phyloP scores from a whole-genome alignment of 129 eudicot genomes.

The Tagetes erecta region DNA sequence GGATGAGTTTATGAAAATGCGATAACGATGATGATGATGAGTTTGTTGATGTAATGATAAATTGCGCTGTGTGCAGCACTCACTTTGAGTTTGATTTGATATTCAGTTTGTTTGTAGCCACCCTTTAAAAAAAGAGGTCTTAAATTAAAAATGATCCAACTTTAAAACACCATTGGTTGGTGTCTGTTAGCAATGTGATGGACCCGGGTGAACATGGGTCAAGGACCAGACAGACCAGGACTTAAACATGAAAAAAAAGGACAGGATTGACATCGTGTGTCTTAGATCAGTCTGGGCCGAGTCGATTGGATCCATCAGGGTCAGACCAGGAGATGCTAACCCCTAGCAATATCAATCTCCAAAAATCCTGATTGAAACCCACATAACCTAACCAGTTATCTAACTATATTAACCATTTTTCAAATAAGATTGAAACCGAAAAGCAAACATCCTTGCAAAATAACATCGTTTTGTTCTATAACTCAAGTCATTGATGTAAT shows the following conservation, averaged over 20 bases:
- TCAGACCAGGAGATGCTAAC: no score
- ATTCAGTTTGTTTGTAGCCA: constrained; percentile 11
- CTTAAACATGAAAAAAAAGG: no score
- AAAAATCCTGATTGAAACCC: no score
- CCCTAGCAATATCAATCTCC: no score
- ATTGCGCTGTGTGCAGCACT: constrained; percentile 36
- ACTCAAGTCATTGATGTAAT: not conserved
- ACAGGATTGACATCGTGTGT: no score
- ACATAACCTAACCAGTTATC: not conserved
- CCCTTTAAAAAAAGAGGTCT: not conserved
- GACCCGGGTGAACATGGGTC: no score
- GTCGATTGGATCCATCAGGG: no score
- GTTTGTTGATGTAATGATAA: constrained; percentile 34
- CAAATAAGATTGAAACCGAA: not conserved
- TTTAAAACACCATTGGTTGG: not conserved
- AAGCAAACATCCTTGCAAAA: not conserved
- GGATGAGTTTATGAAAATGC: constrained; percentile 4
- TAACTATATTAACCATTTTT: not conserved
- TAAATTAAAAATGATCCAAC: not conserved
- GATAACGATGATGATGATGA: constrained; percentile 14
- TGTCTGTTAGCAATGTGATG: not conserved
- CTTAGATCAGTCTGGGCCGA: no score
- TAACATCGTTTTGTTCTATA: not conserved
- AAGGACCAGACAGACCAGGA: no score
- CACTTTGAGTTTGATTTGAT: constrained; percentile 8